Conservation (phyloP, 768 basidiomycete genomes). For the Pleurotus tuoliensis region DNA sequence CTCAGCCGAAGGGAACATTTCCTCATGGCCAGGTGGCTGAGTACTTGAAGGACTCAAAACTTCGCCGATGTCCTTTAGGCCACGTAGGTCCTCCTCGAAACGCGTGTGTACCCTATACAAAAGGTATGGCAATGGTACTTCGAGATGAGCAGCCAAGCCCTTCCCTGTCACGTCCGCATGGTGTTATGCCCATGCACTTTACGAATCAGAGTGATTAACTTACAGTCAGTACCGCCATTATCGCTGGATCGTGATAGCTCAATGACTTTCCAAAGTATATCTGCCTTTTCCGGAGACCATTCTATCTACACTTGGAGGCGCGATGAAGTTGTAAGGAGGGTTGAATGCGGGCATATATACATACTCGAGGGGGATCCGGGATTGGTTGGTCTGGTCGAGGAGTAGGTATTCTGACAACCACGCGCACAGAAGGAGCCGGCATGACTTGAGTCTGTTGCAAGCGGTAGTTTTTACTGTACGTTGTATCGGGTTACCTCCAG, state of each 20-base stretch:
- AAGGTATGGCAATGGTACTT: conserved; percentile 81
- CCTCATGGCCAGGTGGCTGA: conserved; percentile 23
- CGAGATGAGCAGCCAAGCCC: conserved; percentile 71
- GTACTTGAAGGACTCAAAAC: conserved; percentile 47
- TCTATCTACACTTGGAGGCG: conserved; percentile 53
- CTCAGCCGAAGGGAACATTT: conserved; percentile 13
- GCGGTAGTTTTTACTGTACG: too few species aligned
- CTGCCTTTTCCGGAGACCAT: conserved; percentile 83
- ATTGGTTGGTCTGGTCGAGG: conserved; percentile 69
- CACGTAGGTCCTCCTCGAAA: conserved; percentile 82
- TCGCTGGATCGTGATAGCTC: conserved; percentile 71
- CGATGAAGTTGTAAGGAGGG: neutral
- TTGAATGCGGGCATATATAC: conserved; percentile 20
- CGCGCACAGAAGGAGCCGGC: conserved; percentile 46
- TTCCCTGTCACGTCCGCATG: conserved; percentile 54
- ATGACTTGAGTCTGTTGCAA: conserved; percentile 12
- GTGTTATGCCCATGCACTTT: neutral
- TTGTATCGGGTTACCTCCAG: too few species aligned
- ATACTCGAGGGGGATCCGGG: conserved; percentile 65
- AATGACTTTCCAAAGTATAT: conserved; percentile 84
- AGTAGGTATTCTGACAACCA: conserved; percentile 77
- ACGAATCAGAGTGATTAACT: conserved; percentile 23
- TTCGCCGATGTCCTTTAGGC: conserved; percentile 67
- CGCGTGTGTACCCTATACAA: conserved; percentile 80
- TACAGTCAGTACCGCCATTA: conserved; percentile 76